Evolutionary conservation across 305 asterid species (phyloP).

Genomic region (Fraxinus latifolia): DNA sequence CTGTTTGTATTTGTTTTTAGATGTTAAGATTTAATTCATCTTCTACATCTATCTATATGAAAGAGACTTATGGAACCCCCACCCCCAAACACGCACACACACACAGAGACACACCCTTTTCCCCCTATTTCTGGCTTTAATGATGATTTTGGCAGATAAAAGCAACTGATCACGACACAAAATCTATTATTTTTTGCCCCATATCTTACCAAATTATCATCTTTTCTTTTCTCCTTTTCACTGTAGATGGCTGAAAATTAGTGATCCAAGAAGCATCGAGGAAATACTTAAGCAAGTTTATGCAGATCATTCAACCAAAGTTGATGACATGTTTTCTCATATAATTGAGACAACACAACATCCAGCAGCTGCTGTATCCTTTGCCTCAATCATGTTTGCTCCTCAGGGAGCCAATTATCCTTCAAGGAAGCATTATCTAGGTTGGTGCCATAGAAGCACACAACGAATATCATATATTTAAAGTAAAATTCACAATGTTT

Average conservation of each 20-base stretch:
- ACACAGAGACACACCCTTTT: not conserved
- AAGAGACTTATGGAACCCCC: not conserved
- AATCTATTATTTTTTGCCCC: not conserved
- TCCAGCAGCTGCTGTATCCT: conserved; percentile 91
- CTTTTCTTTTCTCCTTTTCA: not conserved
- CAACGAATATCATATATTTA: not conserved
- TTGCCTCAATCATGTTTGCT: conserved; percentile 84
- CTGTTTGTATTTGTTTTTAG: not conserved
- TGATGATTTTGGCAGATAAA: not conserved
- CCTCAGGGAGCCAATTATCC: conserved; percentile 58
- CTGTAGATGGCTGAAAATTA: conserved; percentile 83
- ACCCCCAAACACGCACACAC: not conserved
- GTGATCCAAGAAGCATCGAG: conserved; percentile 78
- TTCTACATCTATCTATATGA: not conserved
- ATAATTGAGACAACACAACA: conserved; percentile 74
- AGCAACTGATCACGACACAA: not conserved
- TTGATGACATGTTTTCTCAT: conserved; percentile 64
- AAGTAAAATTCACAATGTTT: not conserved
- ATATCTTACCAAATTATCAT: not conserved
- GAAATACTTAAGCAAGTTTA: conserved; percentile 79
- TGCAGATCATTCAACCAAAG: conserved; percentile 68
- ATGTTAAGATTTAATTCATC: not conserved
- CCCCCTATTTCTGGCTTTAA: not conserved
- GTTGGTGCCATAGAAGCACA: conserved; percentile 31
- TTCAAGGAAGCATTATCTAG: conserved; percentile 63